These are phyloP conservation scores for Turnera subulata DNA, from an alignment of 345 rosid genomes.

Conservation along the genomic window DNA sequence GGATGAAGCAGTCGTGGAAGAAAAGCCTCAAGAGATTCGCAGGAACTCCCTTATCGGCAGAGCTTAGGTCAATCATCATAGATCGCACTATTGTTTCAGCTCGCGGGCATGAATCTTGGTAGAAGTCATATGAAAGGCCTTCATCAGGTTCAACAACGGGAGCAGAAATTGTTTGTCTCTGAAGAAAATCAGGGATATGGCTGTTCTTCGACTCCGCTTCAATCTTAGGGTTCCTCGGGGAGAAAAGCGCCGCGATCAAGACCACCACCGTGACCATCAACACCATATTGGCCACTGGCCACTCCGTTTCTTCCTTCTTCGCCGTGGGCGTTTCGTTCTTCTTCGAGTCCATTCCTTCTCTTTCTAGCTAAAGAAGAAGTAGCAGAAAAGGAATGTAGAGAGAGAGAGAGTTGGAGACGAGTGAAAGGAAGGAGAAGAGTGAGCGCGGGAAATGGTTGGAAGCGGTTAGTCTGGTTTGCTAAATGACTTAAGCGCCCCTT, in stretches of 20 bases:
- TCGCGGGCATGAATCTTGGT: slow-evolving; percentile 32
- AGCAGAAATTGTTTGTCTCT: not conserved
- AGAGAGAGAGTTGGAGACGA: too few relatives aligned
- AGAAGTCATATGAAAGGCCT: slow-evolving; percentile 34
- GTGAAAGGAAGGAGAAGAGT: too few relatives aligned
- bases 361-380: too few relatives aligned
- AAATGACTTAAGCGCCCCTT: too few relatives aligned
- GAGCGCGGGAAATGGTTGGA: too few relatives aligned
- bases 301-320: too few relatives aligned
- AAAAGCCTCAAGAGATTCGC: slow-evolving; percentile 34
- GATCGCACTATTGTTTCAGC: slow-evolving; percentile 36
- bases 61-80: slow-evolving; percentile 22
- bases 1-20: slow-evolving; percentile 47
- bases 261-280: not conserved
- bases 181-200: slow-evolving; percentile 13
- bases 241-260: slow-evolving; percentile 17
- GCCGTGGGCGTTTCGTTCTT: too few relatives aligned
- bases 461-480: too few relatives aligned
- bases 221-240: slow-evolving; percentile 7
- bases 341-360: too few relatives aligned
- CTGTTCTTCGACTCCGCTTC: not conserved
- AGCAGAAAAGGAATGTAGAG: too few relatives aligned
- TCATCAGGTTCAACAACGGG: not conserved
- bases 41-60: slow-evolving; percentile 17
- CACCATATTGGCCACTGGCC: not conserved